Evolutionary conservation across 2,329 filamentous ascomycete genomes (phyloP).

Genomic region (Neurospora sp.): DNA sequence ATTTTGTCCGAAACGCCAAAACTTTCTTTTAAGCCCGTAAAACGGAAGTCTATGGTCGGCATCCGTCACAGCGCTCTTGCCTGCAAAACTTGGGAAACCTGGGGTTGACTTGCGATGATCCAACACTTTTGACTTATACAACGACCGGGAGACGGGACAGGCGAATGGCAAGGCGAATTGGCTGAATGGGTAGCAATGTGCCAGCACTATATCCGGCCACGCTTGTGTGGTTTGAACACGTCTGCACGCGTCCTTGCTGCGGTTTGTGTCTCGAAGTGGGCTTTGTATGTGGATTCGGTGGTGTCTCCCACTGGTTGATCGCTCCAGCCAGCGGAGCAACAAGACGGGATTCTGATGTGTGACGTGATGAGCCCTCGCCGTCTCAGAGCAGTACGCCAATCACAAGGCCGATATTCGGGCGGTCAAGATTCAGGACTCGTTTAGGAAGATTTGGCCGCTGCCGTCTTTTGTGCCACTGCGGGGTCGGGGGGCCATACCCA

Average conservation of each 20-base stretch:
- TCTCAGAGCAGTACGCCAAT: slow-evolving; percentile 12
- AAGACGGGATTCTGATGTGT: slow-evolving; percentile 2
- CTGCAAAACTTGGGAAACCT: too few relatives aligned
- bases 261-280: neutral
- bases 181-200: neutral
- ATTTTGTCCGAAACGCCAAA: neutral
- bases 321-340: neutral
- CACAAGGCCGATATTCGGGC: slow-evolving; percentile 4
- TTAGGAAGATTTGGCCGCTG: slow-evolving; percentile 2
- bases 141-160: neutral
- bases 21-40: neutral
- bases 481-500: slow-evolving; percentile 8
- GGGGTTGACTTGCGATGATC: neutral
- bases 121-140: neutral
- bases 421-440: slow-evolving; percentile 2
- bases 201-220: neutral
- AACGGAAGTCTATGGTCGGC: too few relatives aligned
- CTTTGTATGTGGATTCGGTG: neutral
- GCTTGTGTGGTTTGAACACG: neutral
- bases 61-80: neutral
- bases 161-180: neutral
- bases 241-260: neutral
- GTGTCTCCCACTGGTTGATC: neutral
- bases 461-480: slow-evolving; percentile 17
- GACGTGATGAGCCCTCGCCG: slow-evolving; percentile 10